These are phyloP conservation scores for Globisporangium rhizosaccharum DNA, from an alignment of 352 stramenopile genomes.

Conservation along the genomic window DNA sequence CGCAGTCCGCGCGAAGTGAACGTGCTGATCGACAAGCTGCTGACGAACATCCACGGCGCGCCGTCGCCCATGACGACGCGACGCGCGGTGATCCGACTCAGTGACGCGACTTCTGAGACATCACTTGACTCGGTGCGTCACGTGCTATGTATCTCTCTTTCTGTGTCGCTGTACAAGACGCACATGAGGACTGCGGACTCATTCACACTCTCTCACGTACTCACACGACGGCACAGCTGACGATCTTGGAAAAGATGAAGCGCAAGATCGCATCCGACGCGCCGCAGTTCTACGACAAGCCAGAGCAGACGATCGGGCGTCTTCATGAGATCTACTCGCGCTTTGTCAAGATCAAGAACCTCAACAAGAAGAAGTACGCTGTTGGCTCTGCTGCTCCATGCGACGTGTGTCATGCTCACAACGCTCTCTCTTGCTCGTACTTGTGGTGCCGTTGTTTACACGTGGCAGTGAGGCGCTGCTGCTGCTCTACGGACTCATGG, in stretches of 20 bases:
- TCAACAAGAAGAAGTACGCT: conserved; percentile 69
- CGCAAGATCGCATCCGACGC: conserved; percentile 44
- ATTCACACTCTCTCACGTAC: background rate
- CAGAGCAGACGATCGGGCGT: conserved; percentile 36
- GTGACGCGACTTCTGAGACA: conserved; percentile 26
- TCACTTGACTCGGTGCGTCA: conserved; percentile 29
- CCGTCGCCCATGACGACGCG: conserved; percentile 54
- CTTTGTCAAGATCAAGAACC: conserved; percentile 68
- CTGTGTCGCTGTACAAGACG: background rate
- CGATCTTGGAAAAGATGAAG: conserved; percentile 78
- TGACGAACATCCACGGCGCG: conserved; percentile 40
- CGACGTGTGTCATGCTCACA: background rate
- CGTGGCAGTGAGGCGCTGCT: conserved; percentile 51
- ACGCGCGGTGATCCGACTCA: conserved; percentile 48
- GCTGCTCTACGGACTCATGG: conserved; percentile 66
- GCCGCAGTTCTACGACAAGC: conserved; percentile 33
- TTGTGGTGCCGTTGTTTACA: background rate
- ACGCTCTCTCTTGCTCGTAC: background rate
- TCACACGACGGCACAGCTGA: conserved; percentile 25
- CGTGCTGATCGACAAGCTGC: conserved; percentile 48
- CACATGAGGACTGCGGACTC: background rate
- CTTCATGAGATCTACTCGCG: conserved; percentile 78
- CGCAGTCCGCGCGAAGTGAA: conserved; percentile 41
- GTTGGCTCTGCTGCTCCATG: background rate
- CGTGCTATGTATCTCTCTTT: background rate